phyloP scores from a whole-genome alignment of 176 grass and related monocot species.

The Cenchrus purpureus region DNA sequence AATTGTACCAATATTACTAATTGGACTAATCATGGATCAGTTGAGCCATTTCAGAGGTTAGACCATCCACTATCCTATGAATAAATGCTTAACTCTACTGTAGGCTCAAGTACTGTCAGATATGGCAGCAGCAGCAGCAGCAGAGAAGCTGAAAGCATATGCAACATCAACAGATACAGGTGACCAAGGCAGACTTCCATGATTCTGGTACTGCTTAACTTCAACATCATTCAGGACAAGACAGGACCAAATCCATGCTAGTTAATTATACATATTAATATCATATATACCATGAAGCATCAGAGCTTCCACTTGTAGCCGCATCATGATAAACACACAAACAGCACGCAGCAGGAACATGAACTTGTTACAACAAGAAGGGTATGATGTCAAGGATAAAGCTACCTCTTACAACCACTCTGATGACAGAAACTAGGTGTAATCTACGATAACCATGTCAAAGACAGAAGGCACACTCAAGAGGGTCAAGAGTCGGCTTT shows the following conservation, averaged over 20 bases:
- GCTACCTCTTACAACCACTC: slow-evolving; percentile 39
- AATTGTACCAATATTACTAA: neutral
- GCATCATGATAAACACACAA: slow-evolving; percentile 39
- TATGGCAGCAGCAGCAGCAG: neutral
- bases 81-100: neutral
- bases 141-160: neutral
- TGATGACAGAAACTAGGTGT: slow-evolving; percentile 36
- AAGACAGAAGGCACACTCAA: slow-evolving; percentile 22
- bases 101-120: neutral
- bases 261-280: slow-evolving; percentile 35
- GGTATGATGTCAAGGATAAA: slow-evolving; percentile 42
- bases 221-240: neutral
- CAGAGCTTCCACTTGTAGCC: slow-evolving; percentile 31
- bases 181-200: neutral
- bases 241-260: neutral
- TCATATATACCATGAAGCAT: slow-evolving; percentile 44
- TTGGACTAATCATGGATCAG: neutral
- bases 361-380: slow-evolving; percentile 33
- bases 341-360: slow-evolving; percentile 39
- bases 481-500: slow-evolving; percentile 19
- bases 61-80: neutral
- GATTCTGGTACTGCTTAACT: neutral
- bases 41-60: neutral
- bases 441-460: slow-evolving; percentile 52
- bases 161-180: neutral